Conservation (phyloP, 768 basidiomycete genomes). For the Leccinellum rugosiceps region DNA sequence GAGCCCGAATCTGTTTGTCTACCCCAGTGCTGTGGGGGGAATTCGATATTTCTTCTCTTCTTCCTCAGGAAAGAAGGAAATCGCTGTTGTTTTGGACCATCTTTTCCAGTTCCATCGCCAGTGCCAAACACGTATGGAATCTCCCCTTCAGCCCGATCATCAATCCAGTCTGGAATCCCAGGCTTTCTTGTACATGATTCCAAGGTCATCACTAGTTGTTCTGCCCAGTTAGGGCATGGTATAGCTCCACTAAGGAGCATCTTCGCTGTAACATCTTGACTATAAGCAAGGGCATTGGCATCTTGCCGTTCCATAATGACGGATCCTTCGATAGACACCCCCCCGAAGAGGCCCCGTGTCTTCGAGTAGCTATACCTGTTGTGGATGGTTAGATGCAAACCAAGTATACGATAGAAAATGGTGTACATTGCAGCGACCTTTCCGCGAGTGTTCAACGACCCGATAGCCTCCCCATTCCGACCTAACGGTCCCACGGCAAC, state of each 20-base stretch:
- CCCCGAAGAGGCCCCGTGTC: slow-evolving; percentile 91
- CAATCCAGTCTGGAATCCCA: slow-evolving; percentile 63
- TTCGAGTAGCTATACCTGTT: slow-evolving; percentile 86
- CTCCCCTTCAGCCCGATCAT: slow-evolving; percentile 42
- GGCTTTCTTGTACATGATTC: slow-evolving; percentile 70
- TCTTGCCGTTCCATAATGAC: slow-evolving; percentile 94
- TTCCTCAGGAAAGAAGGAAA: slow-evolving; percentile 31
- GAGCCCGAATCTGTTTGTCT: slow-evolving; percentile 46
- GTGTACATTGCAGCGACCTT: slow-evolving; percentile 87
- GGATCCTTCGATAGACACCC: slow-evolving; percentile 83
- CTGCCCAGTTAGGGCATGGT: slow-evolving; percentile 75
- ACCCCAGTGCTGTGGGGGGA: slow-evolving; percentile 70
- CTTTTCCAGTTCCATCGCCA: neutral
- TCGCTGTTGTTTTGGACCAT: slow-evolving; percentile 37
- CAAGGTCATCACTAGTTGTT: slow-evolving; percentile 69
- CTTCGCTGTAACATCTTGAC: slow-evolving; percentile 67
- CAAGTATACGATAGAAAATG: neutral
- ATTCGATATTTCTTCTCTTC: slow-evolving; percentile 48
- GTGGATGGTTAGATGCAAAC: neutral
- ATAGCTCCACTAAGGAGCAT: slow-evolving; percentile 78
- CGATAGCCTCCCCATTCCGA: slow-evolving; percentile 88
- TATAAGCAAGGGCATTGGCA: slow-evolving; percentile 83
- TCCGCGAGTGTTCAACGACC: slow-evolving; percentile 78
- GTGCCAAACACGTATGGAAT: slow-evolving; percentile 54
- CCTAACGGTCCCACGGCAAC: slow-evolving; percentile 89